Evolutionary conservation across 495 filamentous ascomycete species (phyloP).

Genomic region (Copromyces sp.): DNA sequence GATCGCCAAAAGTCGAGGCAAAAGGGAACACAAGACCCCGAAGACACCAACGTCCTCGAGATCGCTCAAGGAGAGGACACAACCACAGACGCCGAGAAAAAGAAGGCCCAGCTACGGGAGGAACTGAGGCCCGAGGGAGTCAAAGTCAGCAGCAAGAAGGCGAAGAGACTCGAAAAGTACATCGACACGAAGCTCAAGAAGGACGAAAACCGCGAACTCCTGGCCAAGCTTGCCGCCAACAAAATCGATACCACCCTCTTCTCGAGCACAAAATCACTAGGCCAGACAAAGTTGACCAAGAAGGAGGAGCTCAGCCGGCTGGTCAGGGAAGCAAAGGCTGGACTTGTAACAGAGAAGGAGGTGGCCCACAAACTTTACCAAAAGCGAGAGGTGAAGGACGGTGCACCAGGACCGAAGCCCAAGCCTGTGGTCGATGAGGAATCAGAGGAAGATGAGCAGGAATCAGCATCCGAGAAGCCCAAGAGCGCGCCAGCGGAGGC

Average conservation of each 20-base stretch:
- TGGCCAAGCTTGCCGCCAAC: constrained; percentile 66
- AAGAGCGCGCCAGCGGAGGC: neutral
- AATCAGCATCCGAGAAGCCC: constrained; percentile 1
- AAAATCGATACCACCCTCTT: constrained; percentile 77
- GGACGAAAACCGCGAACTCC: constrained; percentile 78
- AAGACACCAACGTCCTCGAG: constrained; percentile 57
- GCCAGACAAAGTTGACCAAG: constrained; percentile 55
- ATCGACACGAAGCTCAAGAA: constrained; percentile 93
- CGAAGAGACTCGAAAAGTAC: constrained; percentile 92
- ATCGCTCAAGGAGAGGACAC: constrained; percentile 55
- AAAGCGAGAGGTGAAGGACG: constrained; percentile 10
- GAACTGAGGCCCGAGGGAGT: constrained; percentile 58
- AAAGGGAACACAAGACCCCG: constrained; percentile 21
- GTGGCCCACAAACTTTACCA: constrained; percentile 27
- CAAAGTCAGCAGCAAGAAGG: constrained; percentile 84
- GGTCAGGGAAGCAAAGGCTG: constrained; percentile 47
- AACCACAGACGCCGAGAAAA: constrained; percentile 49
- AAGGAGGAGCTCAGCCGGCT: constrained; percentile 52
- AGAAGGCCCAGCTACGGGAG: constrained; percentile 44
- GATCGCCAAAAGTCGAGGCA: constrained; percentile 44
- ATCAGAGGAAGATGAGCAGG: constrained; percentile 17
- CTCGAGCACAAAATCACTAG: constrained; percentile 63
- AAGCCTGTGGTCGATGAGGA: constrained; percentile 5
- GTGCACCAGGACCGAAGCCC: neutral
- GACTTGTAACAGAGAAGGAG: constrained; percentile 40